Conservation (phyloP, 2,329 filamentous ascomycete species). For the Blastomyces parvus region DNA sequence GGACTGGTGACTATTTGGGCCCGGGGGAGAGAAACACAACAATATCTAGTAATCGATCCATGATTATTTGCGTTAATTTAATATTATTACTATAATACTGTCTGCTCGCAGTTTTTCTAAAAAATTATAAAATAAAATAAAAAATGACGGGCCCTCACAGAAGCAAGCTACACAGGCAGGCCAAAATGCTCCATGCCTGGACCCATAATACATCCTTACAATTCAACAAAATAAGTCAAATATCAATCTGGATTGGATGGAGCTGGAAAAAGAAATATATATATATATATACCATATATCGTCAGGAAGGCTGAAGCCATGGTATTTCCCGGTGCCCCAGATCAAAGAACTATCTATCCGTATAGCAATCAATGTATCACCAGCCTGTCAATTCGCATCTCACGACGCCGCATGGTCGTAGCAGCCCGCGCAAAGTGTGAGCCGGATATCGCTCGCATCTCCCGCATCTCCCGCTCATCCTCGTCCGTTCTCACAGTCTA, state of each 20-base stretch:
- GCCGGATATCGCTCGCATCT: neutral
- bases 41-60: too few species aligned
- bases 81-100: neutral
- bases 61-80: neutral
- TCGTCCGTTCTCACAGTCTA: constrained; percentile 2
- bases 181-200: neutral
- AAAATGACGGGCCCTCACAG: neutral
- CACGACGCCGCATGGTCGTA: neutral
- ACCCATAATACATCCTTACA: neutral
- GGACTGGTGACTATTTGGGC: neutral
- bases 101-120: neutral
- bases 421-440: too few species aligned
- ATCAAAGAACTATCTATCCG: neutral
- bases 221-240: neutral
- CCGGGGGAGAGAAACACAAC: neutral
- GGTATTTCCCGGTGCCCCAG: neutral
- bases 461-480: constrained; percentile 3
- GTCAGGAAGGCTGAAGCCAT: neutral
- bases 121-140: neutral
- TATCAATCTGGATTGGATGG: neutral
- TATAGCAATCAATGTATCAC: neutral
- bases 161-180: neutral
- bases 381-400: constrained; percentile 1
- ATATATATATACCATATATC: neutral
- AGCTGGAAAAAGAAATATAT: neutral